Evolutionary conservation across 352 stramenopile species (phyloP).

Genomic region (Aphanomyces cochlioides): DNA sequence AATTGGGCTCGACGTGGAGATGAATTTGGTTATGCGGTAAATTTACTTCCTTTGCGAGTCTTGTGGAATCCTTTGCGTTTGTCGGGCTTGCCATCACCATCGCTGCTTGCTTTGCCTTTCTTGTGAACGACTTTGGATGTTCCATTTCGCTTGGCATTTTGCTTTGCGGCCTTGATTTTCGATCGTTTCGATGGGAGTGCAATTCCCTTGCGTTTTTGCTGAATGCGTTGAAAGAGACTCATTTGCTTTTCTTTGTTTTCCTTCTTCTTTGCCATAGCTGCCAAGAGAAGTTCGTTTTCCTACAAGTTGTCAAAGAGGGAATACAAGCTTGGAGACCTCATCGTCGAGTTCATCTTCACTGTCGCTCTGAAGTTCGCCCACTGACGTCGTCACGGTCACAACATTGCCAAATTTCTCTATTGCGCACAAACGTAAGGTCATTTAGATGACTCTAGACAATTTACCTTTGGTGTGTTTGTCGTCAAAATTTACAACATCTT

Average conservation of each 20-base stretch:
- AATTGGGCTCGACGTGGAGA: background rate
- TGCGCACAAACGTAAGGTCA: no score
- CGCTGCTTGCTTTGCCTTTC: slow-evolving; percentile 38
- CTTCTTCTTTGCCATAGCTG: slow-evolving; percentile 38
- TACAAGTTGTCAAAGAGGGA: slow-evolving; percentile 40
- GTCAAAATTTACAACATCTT: slow-evolving; percentile 63
- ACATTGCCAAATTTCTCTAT: slow-evolving; percentile 76
- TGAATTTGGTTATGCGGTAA: slow-evolving; percentile 2
- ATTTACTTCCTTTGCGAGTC: slow-evolving; percentile 9
- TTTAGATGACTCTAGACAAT: background rate
- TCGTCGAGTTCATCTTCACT: slow-evolving; percentile 57
- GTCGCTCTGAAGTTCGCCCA: slow-evolving; percentile 75
- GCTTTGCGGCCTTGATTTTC: slow-evolving; percentile 75
- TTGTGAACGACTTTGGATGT: slow-evolving; percentile 37
- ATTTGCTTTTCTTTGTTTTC: slow-evolving; percentile 54
- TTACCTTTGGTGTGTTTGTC: slow-evolving; percentile 69
- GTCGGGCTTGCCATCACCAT: background rate
- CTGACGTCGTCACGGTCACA: slow-evolving; percentile 79
- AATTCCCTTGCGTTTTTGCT: slow-evolving; percentile 76
- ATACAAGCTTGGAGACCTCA: slow-evolving; percentile 11
- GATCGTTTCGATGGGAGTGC: slow-evolving; percentile 76
- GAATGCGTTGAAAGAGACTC: slow-evolving; percentile 85
- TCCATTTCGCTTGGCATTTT: slow-evolving; percentile 39
- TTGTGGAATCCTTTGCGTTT: slow-evolving; percentile 22
- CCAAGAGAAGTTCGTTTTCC: slow-evolving; percentile 36